Percentiles rank a stretch among this genome's conserved stretches.
Evolutionary conservation across 2,329 filamentous ascomycete genomes (phyloP).

Genomic region (Aspergillus calidoustus): DNA sequence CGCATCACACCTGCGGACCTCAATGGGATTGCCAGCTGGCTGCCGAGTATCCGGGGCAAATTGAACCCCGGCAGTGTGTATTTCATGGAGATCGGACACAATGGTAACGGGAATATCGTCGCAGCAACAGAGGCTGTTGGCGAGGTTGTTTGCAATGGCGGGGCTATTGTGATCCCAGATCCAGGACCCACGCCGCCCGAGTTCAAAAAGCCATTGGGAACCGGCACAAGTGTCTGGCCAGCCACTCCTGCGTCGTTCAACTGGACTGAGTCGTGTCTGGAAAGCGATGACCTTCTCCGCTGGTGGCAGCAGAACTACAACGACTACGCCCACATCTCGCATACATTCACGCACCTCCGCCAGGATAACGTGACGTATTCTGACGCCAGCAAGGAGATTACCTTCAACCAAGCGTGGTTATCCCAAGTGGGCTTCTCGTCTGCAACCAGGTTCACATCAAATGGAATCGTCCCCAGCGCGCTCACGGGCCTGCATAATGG

Average conservation of each 20-base stretch:
- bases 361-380: conserved; percentile 65
- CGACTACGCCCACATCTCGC: conserved; percentile 61
- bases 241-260: conserved; percentile 48
- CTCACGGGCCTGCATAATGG: conserved; percentile 69
- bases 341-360: conserved; percentile 65
- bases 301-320: conserved; percentile 59
- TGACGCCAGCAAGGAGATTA: conserved; percentile 62
- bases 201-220: conserved; percentile 57
- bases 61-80: conserved; percentile 58
- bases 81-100: conserved; percentile 60
- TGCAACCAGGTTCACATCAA: conserved; percentile 55
- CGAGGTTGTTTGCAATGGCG: conserved; percentile 34
- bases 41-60: conserved; percentile 48
- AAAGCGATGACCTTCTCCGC: conserved; percentile 55
- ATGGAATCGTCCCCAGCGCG: conserved; percentile 65
- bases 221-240: conserved; percentile 57
- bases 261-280: conserved; percentile 56
- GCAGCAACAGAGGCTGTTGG: conserved; percentile 32
- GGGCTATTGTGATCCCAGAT: conserved; percentile 52
- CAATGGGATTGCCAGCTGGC: conserved; percentile 50
- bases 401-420: conserved; percentile 65
- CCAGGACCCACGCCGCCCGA: conserved; percentile 54
- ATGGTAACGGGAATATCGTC: conserved; percentile 59
- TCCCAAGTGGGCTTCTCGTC: conserved; percentile 56
- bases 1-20: conserved; percentile 55